Base-by-base conservation (phyloP, 805 yeast genomes). In the Komagataella pastoris region DNA sequence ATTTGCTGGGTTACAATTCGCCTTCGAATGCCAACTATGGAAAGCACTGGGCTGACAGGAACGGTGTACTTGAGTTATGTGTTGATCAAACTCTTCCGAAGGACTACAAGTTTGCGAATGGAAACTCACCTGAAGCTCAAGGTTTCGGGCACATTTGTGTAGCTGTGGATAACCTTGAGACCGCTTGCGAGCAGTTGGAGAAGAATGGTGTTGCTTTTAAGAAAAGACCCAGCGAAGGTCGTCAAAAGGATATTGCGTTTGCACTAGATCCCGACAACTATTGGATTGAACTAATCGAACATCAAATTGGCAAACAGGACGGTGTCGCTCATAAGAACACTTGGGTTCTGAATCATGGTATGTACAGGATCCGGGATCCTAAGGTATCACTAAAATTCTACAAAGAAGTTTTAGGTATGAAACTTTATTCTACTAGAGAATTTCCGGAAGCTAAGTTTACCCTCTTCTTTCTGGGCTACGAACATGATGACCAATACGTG, bases 61-160 rank as follows among this genome's bases (percentile, higher is more conserved):
- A 71, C 55, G 98, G 98, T 51, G 76, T 91, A 17, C 73, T 91
- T 53, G 97, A 89, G 66, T 75, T 91, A 60, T 79, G 89, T 56
- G 95, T 88, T 68, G 77, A 83, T 61, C 81, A 85, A 69, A 93
- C 48, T 86, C 85, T 66, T 66, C 65, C 53, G 82, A 80, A 72
- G 1, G 64, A 68, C 7, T 88, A 73, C 68, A 72, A 67, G 54
- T 66, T 84, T 49, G 84, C 79, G 69, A 85, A 83, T 62, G 99
- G 99, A 54, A 91, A 93, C 64, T 80, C 74, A 7, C 88, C 83
- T 51, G 91, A 95, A 45, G 72, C 80, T 65, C 77, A 91, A 57
- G 98, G 99, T 0, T 91, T 90, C 62, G 99, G 99, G 19, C 99
- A 91, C 68, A 81, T 89, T 54, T 88, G 97, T 67, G 69, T 91